Evolutionary conservation across 176 grass and related monocot genomes (phyloP), one percentile per base, ranked within the genome.

Genomic region (Ampelocalamus luodianensis): DNA sequence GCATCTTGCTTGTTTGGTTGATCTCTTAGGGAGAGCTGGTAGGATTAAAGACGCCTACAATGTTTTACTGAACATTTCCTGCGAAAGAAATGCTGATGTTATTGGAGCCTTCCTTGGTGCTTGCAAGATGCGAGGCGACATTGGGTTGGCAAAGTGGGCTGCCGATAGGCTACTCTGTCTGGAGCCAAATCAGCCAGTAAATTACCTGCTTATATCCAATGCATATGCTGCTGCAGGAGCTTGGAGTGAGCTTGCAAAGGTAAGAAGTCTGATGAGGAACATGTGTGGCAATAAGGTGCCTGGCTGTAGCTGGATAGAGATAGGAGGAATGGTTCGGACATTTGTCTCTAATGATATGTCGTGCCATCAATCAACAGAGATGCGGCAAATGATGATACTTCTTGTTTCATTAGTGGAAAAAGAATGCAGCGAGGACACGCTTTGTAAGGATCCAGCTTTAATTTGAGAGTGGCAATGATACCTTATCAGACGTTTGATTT

Each of bases 21-120:
- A 93, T 92, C 88, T 98, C 79, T 79, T 98, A 24, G 91, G 95
- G 11, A 93, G 91, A 82, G 89, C 93, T 82, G 91, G 92, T 13
- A 81, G 83, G 85, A 73, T 95, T 46, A 71, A 87, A 22, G 82
- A 95, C 7, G 95, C 89, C 50, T 85, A 87, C 68, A 29, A 85
- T 7, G 68, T 94, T 80, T 5, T 97, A 48, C 65, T 29, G 7
- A 83, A 71, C 37, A 84, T 92, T 70, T 90, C 90, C 10, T 63
- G 82, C 2, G 76, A 86, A 80, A 15, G 62, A 34, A 85, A 90
- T 69, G 65, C 77, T 24, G 83, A 90, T 93, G 60, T 93, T 65
- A 61, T 92, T 85, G 93, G 91, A 71, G 82, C 91, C 53, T 93
- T 98, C 37, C 85, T 95, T 76, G 70, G 87, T 89, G 87, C 91